Evolutionary conservation across 2,329 filamentous ascomycete species (phyloP).

Genomic region (Byssochlamys sp.): DNA sequence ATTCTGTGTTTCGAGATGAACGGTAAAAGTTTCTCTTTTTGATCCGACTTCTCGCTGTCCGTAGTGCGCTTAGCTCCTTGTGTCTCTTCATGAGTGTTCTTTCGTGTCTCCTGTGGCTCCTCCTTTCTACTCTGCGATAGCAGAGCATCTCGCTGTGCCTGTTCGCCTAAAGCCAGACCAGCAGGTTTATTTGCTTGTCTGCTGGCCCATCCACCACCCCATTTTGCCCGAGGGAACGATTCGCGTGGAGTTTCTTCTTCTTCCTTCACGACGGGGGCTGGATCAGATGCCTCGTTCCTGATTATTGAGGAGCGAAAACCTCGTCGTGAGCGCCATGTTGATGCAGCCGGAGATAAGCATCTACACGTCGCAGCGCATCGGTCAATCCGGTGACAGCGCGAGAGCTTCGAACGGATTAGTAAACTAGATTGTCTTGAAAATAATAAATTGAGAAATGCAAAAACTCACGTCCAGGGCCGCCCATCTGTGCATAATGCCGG

Average conservation of each 20-base stretch:
- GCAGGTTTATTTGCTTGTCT: conserved; percentile 12
- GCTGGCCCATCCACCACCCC: conserved; percentile 17
- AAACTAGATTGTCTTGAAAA: not conserved
- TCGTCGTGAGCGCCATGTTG: conserved; percentile 18
- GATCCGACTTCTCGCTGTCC: not conserved
- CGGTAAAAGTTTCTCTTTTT: not conserved
- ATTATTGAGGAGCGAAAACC: conserved; percentile 24
- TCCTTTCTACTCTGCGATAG: conserved; percentile 8
- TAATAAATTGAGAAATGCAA: not conserved
- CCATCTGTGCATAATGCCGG: conserved; percentile 26
- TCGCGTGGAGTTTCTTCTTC: conserved; percentile 8
- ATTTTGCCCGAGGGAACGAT: conserved; percentile 15
- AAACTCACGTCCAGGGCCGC: conserved; percentile 22
- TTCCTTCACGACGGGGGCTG: conserved; percentile 12
- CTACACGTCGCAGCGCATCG: conserved; percentile 23
- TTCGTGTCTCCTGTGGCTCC: not conserved
- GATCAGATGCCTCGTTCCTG: conserved; percentile 19
- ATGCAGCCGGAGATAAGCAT: conserved; percentile 1
- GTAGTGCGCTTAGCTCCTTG: not conserved
- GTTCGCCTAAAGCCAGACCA: conserved; percentile 23
- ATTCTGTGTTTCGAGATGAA: not conserved
- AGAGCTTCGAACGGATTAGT: conserved; percentile 17
- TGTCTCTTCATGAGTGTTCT: not conserved
- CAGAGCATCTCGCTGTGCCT: conserved; percentile 21
- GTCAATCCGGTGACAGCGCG: conserved; percentile 30